A percentile compares a stretch with the other conserved stretches of the same genome.
These are phyloP conservation scores for Heliophila coronopifolia DNA, from an alignment of 441 rosid species.

Conservation along the genomic window DNA sequence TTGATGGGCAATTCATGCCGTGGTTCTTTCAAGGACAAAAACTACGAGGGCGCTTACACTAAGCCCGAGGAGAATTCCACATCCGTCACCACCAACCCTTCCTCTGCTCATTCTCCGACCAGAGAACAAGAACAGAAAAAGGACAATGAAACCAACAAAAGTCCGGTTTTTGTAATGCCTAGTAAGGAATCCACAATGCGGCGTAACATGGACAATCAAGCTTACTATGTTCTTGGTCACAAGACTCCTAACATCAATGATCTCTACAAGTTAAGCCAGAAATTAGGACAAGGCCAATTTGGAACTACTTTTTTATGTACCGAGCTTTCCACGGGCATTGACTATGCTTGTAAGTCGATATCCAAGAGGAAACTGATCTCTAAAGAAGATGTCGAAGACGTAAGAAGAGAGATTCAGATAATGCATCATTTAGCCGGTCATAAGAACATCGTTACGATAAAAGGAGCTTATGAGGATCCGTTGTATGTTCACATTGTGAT, in stretches of 20 bases:
- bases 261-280: constrained; percentile 66
- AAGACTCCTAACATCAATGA: constrained; percentile 78
- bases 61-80: constrained; percentile 62
- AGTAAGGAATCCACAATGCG: constrained; percentile 54
- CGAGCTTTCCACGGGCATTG: constrained; percentile 53
- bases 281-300: constrained; percentile 89
- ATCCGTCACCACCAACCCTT: constrained; percentile 26
- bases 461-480: constrained; percentile 89
- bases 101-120: constrained; percentile 44
- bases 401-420: constrained; percentile 93
- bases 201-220: constrained; percentile 57
- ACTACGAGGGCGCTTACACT: constrained; percentile 51
- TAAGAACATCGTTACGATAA: constrained; percentile 79
- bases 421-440: constrained; percentile 99
- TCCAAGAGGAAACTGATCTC: constrained; percentile 85
- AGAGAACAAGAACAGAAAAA: constrained; percentile 36
- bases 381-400: constrained; percentile 92
- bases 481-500: constrained; percentile 84
- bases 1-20: constrained; percentile 95
- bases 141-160: constrained; percentile 24
- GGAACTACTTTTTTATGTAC: constrained; percentile 83
- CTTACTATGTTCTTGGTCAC: constrained; percentile 79
- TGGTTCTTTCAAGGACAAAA: constrained; percentile 35
- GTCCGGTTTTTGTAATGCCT: constrained; percentile 35
- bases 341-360: constrained; percentile 90